Evolutionary conservation across 225 moss, liverwort and hornwort species (phyloP).

Genomic region (Physcomitrium patens): DNA sequence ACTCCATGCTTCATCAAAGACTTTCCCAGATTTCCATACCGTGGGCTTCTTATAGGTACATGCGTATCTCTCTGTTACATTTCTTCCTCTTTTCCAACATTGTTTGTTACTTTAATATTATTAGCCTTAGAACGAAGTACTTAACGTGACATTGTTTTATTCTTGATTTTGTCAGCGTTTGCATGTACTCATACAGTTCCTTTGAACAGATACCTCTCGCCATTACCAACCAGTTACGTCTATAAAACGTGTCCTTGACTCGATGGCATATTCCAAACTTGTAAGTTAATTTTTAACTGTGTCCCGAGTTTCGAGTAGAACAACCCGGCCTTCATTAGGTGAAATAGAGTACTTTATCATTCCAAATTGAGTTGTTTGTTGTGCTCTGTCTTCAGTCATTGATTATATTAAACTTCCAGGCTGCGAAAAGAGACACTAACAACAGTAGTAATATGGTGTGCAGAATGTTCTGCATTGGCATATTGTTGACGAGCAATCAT

Average conservation of each 20-base stretch:
- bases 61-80: not conserved
- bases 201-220: slow-evolving; percentile 82
- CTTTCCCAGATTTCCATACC: slow-evolving; percentile 78
- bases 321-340: not conserved
- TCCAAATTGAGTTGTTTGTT: not conserved
- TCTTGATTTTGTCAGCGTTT: not conserved
- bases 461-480: slow-evolving; percentile 99
- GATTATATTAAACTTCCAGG: not conserved
- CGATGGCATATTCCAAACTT: slow-evolving; percentile 92
- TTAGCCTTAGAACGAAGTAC: not conserved
- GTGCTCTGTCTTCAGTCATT: not conserved
- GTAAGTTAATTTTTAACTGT: slow-evolving; percentile 45
- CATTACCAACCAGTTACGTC: slow-evolving; percentile 82
- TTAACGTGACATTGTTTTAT: not conserved
- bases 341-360: not conserved
- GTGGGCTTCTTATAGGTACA: slow-evolving; percentile 89
- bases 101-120: not conserved
- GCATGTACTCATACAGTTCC: not conserved
- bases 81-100: not conserved
- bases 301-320: not conserved
- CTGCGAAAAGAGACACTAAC: slow-evolving; percentile 2
- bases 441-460: slow-evolving; percentile 20
- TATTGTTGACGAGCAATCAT: slow-evolving; percentile 88
- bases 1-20: slow-evolving; percentile 77
- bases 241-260: slow-evolving; percentile 78